phyloP scores from a whole-genome alignment of 495 filamentous ascomycete species.

The Penicillium malachiteum region DNA sequence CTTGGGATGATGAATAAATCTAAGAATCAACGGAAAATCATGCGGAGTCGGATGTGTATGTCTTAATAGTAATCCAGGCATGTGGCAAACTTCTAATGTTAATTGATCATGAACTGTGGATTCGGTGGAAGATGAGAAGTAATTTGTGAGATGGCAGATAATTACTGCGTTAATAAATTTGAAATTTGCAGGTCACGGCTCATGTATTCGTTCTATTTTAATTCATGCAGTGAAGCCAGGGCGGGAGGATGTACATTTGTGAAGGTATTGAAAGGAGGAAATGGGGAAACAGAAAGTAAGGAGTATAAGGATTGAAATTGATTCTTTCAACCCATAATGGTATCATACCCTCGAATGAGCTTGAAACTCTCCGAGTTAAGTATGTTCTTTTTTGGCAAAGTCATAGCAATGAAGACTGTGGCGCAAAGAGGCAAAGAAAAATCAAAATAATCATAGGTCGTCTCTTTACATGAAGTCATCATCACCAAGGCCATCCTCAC shows the following conservation, averaged over 20 bases:
- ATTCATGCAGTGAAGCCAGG: constrained; percentile 3
- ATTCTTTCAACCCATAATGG: background rate
- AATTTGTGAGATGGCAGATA: background rate
- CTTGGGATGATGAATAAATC: constrained; percentile 20
- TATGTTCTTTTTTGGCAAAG: background rate
- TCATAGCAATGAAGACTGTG: constrained; percentile 5
- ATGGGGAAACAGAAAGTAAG: background rate
- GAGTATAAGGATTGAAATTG: background rate
- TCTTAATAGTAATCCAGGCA: background rate
- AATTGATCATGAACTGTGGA: no score
- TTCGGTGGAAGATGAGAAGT: no score
- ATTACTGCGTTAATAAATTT: background rate
- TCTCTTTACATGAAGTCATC: constrained; percentile 67
- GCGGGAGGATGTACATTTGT: constrained; percentile 5
- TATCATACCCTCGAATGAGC: background rate
- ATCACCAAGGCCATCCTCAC: constrained; percentile 74
- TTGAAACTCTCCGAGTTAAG: background rate
- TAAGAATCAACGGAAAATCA: constrained; percentile 3
- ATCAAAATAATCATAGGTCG: constrained; percentile 8
- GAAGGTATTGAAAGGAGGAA: background rate
- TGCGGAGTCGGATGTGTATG: constrained; percentile 7
- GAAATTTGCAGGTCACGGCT: background rate
- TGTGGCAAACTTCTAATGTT: no score
- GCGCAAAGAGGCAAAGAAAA: constrained; percentile 11
- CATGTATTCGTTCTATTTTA: constrained; percentile 4